These are phyloP conservation scores for Hymenoscyphus infarciens DNA, from an alignment of 2,329 filamentous ascomycete species.

Conservation along the genomic window DNA sequence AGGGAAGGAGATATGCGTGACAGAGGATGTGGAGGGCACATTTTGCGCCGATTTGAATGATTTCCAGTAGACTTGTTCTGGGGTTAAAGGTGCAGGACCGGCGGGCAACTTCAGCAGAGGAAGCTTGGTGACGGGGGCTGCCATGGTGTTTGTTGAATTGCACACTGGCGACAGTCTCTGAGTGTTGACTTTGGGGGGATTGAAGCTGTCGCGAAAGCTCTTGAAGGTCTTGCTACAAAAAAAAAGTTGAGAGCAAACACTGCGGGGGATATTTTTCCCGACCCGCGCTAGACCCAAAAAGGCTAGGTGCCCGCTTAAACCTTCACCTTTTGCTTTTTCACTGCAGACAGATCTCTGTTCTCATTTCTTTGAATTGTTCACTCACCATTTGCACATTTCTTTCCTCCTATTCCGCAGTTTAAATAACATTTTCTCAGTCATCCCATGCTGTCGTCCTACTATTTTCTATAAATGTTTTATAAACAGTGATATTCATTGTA, in stretches of 20 bases:
- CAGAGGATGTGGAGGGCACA: conserved; percentile 83
- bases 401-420: too few relatives aligned
- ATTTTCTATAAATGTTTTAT: too few relatives aligned
- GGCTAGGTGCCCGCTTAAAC: conserved; percentile 8
- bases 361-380: too few relatives aligned
- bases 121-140: conserved; percentile 32
- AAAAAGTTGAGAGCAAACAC: conserved; percentile 10
- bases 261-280: conserved; percentile 16
- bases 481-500: too few relatives aligned
- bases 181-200: neutral
- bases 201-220: neutral
- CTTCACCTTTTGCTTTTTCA: conserved; percentile 3
- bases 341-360: neutral
- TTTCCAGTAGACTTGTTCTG: conserved; percentile 95
- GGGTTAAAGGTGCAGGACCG: conserved; percentile 77
- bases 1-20: conserved; percentile 84
- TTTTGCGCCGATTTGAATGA: conserved; percentile 89
- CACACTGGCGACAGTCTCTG: conserved; percentile 14
- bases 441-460: too few relatives aligned
- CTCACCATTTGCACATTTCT: too few relatives aligned
- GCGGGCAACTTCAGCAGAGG: conserved; percentile 70
- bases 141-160: conserved; percentile 25
- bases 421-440: too few relatives aligned
- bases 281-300: neutral
- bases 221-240: neutral